Evolutionary conservation across 495 filamentous ascomycete species (phyloP).

Genomic region (Aspergillus sclerotioniger): DNA sequence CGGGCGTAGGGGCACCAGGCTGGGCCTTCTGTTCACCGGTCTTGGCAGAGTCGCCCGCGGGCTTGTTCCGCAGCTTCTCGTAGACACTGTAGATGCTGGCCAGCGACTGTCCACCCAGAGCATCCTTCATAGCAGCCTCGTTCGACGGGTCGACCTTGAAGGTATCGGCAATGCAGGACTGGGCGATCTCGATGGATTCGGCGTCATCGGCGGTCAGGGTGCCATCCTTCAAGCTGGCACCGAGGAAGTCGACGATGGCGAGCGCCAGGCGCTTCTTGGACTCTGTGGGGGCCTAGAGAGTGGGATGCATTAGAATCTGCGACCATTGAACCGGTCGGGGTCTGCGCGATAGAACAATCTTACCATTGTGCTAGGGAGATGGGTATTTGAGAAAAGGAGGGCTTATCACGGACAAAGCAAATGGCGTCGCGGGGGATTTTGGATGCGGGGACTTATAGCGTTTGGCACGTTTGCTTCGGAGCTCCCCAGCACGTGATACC

Average conservation of each 20-base stretch:
- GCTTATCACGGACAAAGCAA: slow-evolving; percentile 1
- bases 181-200: slow-evolving; percentile 88
- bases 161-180: slow-evolving; percentile 87
- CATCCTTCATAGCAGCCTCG: slow-evolving; percentile 67
- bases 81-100: slow-evolving; percentile 90
- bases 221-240: slow-evolving; percentile 80
- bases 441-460: slow-evolving; percentile 16
- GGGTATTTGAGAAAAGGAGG: neutral
- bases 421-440: slow-evolving; percentile 11
- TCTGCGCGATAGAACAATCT: neutral
- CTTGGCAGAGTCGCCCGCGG: slow-evolving; percentile 28
- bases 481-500: slow-evolving; percentile 19
- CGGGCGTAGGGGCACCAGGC: slow-evolving; percentile 46
- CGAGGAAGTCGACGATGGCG: slow-evolving; percentile 93
- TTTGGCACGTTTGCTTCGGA: slow-evolving; percentile 16
- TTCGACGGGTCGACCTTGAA: slow-evolving; percentile 90
- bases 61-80: slow-evolving; percentile 84
- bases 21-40: slow-evolving; percentile 28
- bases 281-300: slow-evolving; percentile 54
- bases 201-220: slow-evolving; percentile 81
- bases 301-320: neutral
- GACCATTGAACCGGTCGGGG: neutral
- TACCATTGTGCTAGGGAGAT: slow-evolving; percentile 8
- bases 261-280: slow-evolving; percentile 96
- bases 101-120: slow-evolving; percentile 80